Conservation (phyloP, 208 protist genomes). For the Leishmania amazonensis region DNA sequence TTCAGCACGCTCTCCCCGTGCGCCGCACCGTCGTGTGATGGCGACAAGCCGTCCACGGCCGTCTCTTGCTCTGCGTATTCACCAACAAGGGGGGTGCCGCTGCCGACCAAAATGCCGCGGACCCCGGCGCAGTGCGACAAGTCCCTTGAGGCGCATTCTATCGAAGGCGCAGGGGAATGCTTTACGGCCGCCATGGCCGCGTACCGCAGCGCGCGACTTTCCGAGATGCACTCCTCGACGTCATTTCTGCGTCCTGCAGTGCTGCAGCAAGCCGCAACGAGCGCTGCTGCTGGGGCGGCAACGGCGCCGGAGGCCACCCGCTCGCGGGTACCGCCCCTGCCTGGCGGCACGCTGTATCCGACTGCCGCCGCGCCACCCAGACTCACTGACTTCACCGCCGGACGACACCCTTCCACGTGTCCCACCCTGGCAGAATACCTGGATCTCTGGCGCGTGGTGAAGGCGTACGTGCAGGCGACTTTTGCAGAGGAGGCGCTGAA, state of each 20-base stretch:
- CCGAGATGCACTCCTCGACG: constrained; percentile 19
- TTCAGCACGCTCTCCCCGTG: constrained; percentile 1
- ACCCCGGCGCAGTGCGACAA: background rate
- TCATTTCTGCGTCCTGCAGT: constrained; percentile 30
- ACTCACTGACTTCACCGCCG: constrained; percentile 21
- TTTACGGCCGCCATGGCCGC: constrained; percentile 4
- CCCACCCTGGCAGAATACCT: constrained; percentile 27
- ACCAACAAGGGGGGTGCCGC: background rate
- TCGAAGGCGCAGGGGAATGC: constrained; percentile 5
- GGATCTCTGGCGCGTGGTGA: constrained; percentile 32
- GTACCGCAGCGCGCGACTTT: constrained; percentile 13
- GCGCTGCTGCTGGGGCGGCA: background rate
- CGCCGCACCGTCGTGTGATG: background rate
- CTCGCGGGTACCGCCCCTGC: background rate
- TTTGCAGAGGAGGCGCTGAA: constrained; percentile 22
- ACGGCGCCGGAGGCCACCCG: background rate
- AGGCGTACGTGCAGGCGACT: constrained; percentile 22
- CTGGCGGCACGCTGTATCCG: background rate
- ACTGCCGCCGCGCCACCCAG: constrained; percentile 6
- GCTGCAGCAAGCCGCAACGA: constrained; percentile 10
- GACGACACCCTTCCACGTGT: constrained; percentile 5
- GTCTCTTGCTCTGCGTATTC: background rate
- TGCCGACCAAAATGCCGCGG: background rate
- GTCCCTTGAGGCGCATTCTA: background rate
- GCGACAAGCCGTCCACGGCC: background rate